phyloP scores from a whole-genome alignment of 2,329 filamentous ascomycete genomes.

The Ustilaginoidea virens region DNA sequence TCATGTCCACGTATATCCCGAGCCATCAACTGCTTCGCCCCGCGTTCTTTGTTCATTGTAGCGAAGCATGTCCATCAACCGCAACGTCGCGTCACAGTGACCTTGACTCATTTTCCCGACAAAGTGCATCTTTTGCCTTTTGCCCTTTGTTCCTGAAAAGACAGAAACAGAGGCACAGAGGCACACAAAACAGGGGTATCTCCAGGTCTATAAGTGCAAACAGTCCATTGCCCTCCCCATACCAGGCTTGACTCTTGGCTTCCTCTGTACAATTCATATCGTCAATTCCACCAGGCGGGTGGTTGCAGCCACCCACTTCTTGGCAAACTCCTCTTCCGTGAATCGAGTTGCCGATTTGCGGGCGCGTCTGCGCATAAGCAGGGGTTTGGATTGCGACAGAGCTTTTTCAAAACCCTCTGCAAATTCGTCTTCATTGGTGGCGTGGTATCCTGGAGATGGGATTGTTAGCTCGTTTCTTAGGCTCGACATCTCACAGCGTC shows the following conservation, averaged over 20 bases:
- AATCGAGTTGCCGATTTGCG: conserved; percentile 69
- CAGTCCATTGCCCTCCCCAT: too few species aligned
- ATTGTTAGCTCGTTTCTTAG: conserved; percentile 1
- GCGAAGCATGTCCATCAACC: too few species aligned
- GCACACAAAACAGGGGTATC: conserved; percentile 23
- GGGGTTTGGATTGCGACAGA: conserved; percentile 52
- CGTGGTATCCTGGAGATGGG: conserved; percentile 55
- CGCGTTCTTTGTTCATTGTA: too few species aligned
- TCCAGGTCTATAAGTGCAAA: conserved; percentile 20
- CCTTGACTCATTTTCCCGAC: too few species aligned
- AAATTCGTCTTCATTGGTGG: conserved; percentile 63
- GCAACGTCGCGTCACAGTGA: too few species aligned
- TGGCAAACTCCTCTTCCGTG: conserved; percentile 71
- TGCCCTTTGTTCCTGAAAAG: too few species aligned
- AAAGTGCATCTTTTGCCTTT: too few species aligned
- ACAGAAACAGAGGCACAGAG: too few species aligned
- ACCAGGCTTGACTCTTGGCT: too few species aligned
- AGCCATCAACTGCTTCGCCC: too few species aligned
- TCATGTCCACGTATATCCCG: too few species aligned
- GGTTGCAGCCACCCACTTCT: conserved; percentile 64
- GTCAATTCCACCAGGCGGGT: conserved; percentile 47
- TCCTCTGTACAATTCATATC: conserved; percentile 7
- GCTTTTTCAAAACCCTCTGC: conserved; percentile 68
- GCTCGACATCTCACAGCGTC: too few species aligned
- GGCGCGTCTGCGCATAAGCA: conserved; percentile 62